Conservation (phyloP, 371 early-diverging fungal genomes). For the Nematocida displodere region DNA sequence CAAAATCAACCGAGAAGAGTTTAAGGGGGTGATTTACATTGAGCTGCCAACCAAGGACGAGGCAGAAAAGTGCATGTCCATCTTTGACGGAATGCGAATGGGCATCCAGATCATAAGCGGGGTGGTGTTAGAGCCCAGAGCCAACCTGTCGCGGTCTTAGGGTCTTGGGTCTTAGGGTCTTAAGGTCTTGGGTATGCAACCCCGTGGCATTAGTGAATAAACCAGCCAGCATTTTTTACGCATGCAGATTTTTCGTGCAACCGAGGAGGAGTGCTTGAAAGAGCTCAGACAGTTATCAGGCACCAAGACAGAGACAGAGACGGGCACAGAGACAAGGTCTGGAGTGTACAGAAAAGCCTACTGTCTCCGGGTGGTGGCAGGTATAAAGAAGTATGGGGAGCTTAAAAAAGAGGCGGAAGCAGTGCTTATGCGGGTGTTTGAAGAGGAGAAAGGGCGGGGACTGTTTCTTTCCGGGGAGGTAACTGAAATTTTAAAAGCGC, state of each 20-base stretch:
- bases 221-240: background rate
- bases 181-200: no score
- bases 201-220: background rate
- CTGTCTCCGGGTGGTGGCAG: background rate
- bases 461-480: constrained; percentile 37
- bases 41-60: constrained; percentile 37
- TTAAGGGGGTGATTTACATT: constrained; percentile 39
- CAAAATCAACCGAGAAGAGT: constrained; percentile 14
- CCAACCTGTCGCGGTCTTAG: no score
- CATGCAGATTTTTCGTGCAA: background rate
- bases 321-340: background rate
- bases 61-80: constrained; percentile 29
- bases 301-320: background rate
- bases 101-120: constrained; percentile 43
- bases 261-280: background rate
- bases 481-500: background rate
- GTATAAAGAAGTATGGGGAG: background rate
- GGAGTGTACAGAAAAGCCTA: background rate
- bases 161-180: no score
- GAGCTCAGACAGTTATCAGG: background rate
- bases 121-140: constrained; percentile 13
- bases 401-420: background rate
- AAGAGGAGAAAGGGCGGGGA: background rate
- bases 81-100: constrained; percentile 33
- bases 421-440: background rate